phyloP scores from a whole-genome alignment of 2,329 filamentous ascomycete species.

The Paramyrothecium roridum region DNA sequence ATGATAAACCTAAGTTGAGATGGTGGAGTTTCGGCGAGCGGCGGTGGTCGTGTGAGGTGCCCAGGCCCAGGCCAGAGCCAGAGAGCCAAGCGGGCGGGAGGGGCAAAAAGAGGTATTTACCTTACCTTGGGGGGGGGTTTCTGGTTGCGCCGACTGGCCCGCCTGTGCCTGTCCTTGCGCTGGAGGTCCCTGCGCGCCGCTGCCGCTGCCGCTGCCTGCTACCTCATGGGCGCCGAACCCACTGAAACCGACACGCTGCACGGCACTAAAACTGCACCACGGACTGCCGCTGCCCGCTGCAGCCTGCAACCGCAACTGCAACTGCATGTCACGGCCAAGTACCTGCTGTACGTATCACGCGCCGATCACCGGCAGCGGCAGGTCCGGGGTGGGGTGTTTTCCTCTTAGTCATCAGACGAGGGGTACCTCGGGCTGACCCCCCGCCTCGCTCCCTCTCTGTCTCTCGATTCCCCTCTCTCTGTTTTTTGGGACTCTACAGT shows the following conservation, averaged over 20 bases:
- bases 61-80: background rate
- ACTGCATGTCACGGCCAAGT: background rate
- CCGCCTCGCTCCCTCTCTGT: no score
- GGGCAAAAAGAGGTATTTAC: background rate
- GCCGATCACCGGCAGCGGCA: background rate
- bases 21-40: background rate
- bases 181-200: background rate
- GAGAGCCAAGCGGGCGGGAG: background rate
- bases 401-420: background rate
- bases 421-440: background rate
- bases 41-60: background rate
- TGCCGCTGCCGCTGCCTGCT: background rate
- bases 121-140: background rate
- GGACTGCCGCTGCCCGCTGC: background rate
- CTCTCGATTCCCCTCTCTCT: no score
- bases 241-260: background rate
- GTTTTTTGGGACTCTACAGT: no score
- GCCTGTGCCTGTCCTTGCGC: background rate
- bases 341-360: background rate
- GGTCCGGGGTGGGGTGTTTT: background rate
- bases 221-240: background rate
- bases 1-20: background rate
- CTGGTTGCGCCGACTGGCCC: background rate
- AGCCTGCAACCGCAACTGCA: background rate
- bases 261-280: background rate